Conservation (phyloP, 192 early-diverging fungal genomes). For the Coemansia aciculifera region DNA sequence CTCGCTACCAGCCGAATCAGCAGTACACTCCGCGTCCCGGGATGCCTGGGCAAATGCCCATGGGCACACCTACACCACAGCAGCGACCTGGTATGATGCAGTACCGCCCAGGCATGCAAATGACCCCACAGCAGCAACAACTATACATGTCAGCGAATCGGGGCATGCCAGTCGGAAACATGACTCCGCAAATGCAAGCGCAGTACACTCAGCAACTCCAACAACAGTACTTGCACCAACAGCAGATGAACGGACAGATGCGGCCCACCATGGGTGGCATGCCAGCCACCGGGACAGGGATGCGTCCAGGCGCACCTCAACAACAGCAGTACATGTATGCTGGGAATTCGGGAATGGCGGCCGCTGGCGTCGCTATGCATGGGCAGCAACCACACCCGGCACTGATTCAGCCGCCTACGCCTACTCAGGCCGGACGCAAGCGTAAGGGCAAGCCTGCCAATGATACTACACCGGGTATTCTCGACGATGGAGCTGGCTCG, state of each 20-base stretch:
- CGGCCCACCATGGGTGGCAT: constrained; percentile 20
- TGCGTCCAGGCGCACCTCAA: constrained; percentile 19
- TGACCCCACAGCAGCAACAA: constrained; percentile 15
- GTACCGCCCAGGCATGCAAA: constrained; percentile 26
- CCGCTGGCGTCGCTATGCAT: constrained; percentile 24
- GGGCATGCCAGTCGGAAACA: background rate
- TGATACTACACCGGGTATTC: background rate
- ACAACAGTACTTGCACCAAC: constrained; percentile 33
- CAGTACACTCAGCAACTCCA: constrained; percentile 30
- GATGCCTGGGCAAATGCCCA: constrained; percentile 23
- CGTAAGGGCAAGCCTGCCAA: constrained; percentile 25
- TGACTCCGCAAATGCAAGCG: constrained; percentile 30
- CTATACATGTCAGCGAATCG: constrained; percentile 20
- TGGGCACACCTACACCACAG: constrained; percentile 20
- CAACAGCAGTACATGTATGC: constrained; percentile 33
- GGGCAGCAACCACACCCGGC: constrained; percentile 40
- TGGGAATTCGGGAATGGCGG: constrained; percentile 25
- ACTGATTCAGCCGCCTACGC: constrained; percentile 26
- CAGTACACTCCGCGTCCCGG: constrained; percentile 35
- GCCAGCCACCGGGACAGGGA: constrained; percentile 3
- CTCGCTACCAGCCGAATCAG: constrained; percentile 30
- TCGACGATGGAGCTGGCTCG: constrained; percentile 17
- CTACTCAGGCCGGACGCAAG: constrained; percentile 20
- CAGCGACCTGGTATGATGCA: constrained; percentile 39
- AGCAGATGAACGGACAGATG: constrained; percentile 26